Evolutionary conservation across 768 basidiomycete genomes (phyloP).

Genomic region (Exsudoporus frostii): DNA sequence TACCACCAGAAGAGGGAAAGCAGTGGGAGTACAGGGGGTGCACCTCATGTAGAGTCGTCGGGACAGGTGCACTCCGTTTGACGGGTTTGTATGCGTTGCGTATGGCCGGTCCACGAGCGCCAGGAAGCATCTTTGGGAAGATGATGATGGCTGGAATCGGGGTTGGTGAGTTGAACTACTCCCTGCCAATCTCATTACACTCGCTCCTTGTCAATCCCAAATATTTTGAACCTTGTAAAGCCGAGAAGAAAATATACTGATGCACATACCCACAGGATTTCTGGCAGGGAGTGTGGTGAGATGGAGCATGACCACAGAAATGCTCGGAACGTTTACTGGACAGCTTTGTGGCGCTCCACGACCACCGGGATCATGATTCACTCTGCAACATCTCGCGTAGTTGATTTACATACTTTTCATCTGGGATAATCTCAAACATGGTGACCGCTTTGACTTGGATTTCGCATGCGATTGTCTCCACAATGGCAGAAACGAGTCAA

Average conservation of each 20-base stretch:
- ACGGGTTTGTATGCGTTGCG: conserved; percentile 67
- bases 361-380: conserved; percentile 2
- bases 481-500: not conserved
- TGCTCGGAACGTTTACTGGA: conserved; percentile 13
- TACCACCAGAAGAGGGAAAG: conserved; percentile 5
- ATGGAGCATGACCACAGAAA: conserved; percentile 30
- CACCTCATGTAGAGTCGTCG: conserved; percentile 66
- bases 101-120: conserved; percentile 59
- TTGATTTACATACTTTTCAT: not conserved
- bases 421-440: not conserved
- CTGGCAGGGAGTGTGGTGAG: conserved; percentile 29
- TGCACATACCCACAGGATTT: conserved; percentile 19
- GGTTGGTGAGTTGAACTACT: conserved; percentile 42
- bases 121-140: conserved; percentile 60
- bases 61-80: conserved; percentile 58
- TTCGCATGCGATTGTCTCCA: not conserved
- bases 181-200: not conserved
- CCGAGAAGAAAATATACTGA: conserved; percentile 7
- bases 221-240: not conserved
- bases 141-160: conserved; percentile 60
- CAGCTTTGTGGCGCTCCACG: conserved; percentile 8
- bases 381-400: not conserved
- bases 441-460: not conserved
- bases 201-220: not conserved
- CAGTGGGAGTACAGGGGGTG: conserved; percentile 46